Evolutionary conservation across 352 stramenopile species (phyloP), one percentile per base, ranked within the genome.

Genomic region (Pythium periplocum): DNA sequence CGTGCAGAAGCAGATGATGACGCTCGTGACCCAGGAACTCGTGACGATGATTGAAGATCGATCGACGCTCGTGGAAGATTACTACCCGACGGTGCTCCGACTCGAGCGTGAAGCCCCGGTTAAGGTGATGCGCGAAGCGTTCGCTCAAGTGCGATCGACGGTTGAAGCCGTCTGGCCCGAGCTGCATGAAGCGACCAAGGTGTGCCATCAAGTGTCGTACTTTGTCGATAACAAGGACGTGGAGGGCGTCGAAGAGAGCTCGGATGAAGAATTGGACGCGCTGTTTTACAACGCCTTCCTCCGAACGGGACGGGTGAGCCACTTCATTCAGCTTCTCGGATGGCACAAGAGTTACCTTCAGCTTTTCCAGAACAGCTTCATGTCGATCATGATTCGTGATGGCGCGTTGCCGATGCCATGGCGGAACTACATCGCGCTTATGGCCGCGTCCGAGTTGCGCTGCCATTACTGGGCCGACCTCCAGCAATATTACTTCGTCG

Each of bases 351-450:
- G 73, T 64, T 94, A 94, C 53, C 51, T 93, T 45, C 57, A 64
- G 60, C 66, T 93, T 3, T 89, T 87, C 45, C 73, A 91, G 39
- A 66, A 69, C 48, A 81, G 69, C 48, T 52, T 91, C 12, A 63
- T 70, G 12, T 73, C 73, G 31, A 86, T 87, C 37, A 94, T 93
- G 84, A 60, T 68, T 51, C 69, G 75, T 32, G 82, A 94, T 61
- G 85, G 85, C n/a, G 77, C 83, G 30, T 46, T 95, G 38, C 85
- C 85, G 33, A 66, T 93, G 5, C 73, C 75, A 39, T 95, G 85
- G 85, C 69, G 85, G 10, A 89, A 67, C 56, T 95, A 93, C 64
- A 90, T 95, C 53, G 83, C 78, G 5, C 69, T 90, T 12, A 93
- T 95, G 81, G 85, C 83, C 6, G 62, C 79, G 30, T 77, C 81